Evolutionary conservation across 2,329 filamentous ascomycete genomes (phyloP), one percentile per base, ranked within the genome.

Genomic region (Arthroderma sp.): DNA sequence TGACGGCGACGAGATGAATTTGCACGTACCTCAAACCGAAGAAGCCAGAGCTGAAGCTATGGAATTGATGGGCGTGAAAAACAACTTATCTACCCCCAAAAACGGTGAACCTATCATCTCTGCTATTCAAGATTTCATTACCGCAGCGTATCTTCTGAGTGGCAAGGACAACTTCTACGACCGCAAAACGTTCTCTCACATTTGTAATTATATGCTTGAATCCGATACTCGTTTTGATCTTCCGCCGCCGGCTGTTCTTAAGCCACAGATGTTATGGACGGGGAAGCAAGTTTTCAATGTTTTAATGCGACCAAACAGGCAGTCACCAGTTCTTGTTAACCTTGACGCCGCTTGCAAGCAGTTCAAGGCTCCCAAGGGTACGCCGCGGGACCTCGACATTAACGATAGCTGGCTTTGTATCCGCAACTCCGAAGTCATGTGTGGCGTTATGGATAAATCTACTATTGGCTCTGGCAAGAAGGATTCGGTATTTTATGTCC

Each of bases 111-210:
- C 91, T 1, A 94, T 98, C 56, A 96, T 98, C 67, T 87, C 88
- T 11, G 89, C 91, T n/a, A 98, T 94, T 29, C 91, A 98, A 58
- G 91, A 98, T 72, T 98, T 98, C 68, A 96, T 98, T 56, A 96
- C 89, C 28, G 88, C 88, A 3, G 85, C 91, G 0, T 98, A 87
- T 59, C 68, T 96, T 3, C 71, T 96, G 28, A 94, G 86, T 55
- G 84, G 81, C 63, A 96, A 96, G 60, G 89, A 96, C 60, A 78
- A 80, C 46, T 96, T 98, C 65, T 94, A 84, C 57, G 86, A 94
- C 56, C 80, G 89, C 43, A 83, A 82, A 54, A 81, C 83, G 0
- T 98, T 98, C 58, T 82, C 83, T 2, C 88, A 93, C 53, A 77
- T 95, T 36, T 93, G 88, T 60, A 82, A 85, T 62, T 91, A 88